A percentile compares a stretch with the other conserved stretches of the same genome.
Evolutionary conservation across 192 early-diverging fungal genomes (phyloP).

Genomic region (Kappamyces sp.): DNA sequence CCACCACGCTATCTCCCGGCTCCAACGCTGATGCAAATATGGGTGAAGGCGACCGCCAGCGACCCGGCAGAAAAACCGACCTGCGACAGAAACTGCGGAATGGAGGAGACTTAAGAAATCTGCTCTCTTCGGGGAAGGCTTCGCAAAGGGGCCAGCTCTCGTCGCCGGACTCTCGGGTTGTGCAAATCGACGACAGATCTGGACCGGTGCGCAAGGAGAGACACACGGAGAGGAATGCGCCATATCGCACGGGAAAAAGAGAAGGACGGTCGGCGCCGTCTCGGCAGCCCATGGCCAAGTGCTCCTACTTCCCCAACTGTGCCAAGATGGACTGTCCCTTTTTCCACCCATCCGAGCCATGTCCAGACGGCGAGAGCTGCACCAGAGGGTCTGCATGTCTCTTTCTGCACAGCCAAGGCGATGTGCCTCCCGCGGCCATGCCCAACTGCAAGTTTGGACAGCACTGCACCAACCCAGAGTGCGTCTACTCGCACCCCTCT

Average conservation of each 20-base stretch:
- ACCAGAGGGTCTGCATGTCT: slow-evolving; percentile 12
- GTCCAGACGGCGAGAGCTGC: slow-evolving; percentile 15
- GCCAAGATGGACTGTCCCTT: slow-evolving; percentile 12
- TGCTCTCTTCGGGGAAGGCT: neutral
- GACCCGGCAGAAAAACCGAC: too few relatives aligned
- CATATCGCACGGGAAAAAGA: too few relatives aligned
- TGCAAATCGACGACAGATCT: neutral
- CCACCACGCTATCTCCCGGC: neutral
- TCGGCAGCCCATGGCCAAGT: neutral
- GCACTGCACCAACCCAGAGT: slow-evolving; percentile 30
- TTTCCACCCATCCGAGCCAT: slow-evolving; percentile 15
- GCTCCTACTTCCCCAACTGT: slow-evolving; percentile 16
- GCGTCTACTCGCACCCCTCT: slow-evolving; percentile 34
- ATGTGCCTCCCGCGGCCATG: neutral
- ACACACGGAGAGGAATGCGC: neutral
- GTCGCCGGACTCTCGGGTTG: slow-evolving; percentile 5
- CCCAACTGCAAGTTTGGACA: slow-evolving; percentile 27
- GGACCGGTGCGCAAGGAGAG: neutral
- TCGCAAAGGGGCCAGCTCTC: too few relatives aligned
- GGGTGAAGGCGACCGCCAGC: neutral
- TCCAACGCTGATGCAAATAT: neutral
- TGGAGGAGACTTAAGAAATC: slow-evolving; percentile 1
- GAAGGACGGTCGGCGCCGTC: too few relatives aligned
- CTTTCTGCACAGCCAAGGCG: neutral
- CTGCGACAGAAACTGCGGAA: neutral